These are phyloP conservation scores for Xerocomellus chrysenteron DNA, from an alignment of 768 basidiomycete genomes.

Conservation along the genomic window DNA sequence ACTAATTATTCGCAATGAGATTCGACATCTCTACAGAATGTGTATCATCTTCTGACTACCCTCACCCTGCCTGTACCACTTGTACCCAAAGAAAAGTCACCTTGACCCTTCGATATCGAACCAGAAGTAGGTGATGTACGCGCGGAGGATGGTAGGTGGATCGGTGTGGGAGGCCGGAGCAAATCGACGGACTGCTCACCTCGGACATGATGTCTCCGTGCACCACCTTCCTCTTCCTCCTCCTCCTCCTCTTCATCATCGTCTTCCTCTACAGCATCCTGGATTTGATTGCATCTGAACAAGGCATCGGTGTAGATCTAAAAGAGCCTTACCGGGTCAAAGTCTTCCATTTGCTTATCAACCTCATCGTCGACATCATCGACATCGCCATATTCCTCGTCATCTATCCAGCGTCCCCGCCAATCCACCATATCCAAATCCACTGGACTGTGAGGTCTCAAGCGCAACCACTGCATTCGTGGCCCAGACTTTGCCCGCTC, in stretches of 20 bases:
- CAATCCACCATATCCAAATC: slow-evolving; percentile 89
- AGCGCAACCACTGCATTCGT: slow-evolving; percentile 93
- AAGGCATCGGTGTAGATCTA: background rate
- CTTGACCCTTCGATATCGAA: slow-evolving; percentile 45
- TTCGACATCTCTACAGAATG: slow-evolving; percentile 17
- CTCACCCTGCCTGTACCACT: slow-evolving; percentile 46
- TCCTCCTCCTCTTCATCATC: slow-evolving; percentile 57
- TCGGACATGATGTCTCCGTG: slow-evolving; percentile 31
- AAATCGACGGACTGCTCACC: slow-evolving; percentile 38
- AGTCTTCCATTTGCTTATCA: slow-evolving; percentile 83
- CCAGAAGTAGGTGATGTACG: slow-evolving; percentile 53
- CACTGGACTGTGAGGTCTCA: slow-evolving; percentile 76
- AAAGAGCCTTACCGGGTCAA: slow-evolving; percentile 62
- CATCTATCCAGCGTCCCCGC: slow-evolving; percentile 85
- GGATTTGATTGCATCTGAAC: slow-evolving; percentile 12
- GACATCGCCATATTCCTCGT: slow-evolving; percentile 71
- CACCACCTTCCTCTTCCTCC: slow-evolving; percentile 29
- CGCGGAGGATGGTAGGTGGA: slow-evolving; percentile 42
- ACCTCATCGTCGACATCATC: slow-evolving; percentile 49
- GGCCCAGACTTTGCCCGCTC: slow-evolving; percentile 94
- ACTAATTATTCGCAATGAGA: slow-evolving; percentile 11
- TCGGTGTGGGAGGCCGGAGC: slow-evolving; percentile 40
- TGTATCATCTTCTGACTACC: slow-evolving; percentile 46
- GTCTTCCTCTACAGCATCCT: slow-evolving; percentile 59
- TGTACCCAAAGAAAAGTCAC: slow-evolving; percentile 29